Base-by-base conservation (phyloP, 164 flowering plant genomes). In the Litsea cubeba region DNA sequence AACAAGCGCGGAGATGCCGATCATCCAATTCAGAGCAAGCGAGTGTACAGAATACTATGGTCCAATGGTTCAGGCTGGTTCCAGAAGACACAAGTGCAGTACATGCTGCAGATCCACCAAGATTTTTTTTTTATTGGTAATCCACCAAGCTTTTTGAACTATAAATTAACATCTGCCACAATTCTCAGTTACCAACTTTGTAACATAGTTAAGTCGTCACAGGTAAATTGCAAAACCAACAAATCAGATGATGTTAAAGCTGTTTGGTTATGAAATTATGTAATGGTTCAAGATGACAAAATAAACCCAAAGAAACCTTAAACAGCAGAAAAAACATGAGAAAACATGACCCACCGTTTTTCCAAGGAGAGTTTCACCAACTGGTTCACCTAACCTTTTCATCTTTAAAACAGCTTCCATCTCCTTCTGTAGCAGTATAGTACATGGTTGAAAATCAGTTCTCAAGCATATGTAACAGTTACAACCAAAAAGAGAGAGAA, bases 321-420 rank as follows among this genome's bases (percentile, higher is more conserved):
- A 71, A 32, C 26, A 30, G 23, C 11, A 18, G 49, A 20, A 73
- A 26, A 26, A 5, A n/a, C 7, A 68, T 66, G 23, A 57, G 24
- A 20, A 75, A 75, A 69, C 68, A n/a, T 40, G 64, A 68, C 58
- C 74, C 88, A 92, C 98, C 20, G 91, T 92, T 85, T 95, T 95
- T 18, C 97, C 98, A 40, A 91, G 63, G 64, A 95, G 81, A 24
- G 95, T 91, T 50, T 86, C 95, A 66, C 95, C 97, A 79, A 72
- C 35, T 69, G 98, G 98, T 65, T 81, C 91, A 77, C 98, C 98
- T 70, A 91, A 81, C 73, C 69, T 85, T 81, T 73, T 91, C 80
- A 87, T 81, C 73, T 78, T 81, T 51, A 95, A 77, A 50, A 87
- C 69, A 73, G 81, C 79, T 72, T 86, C 87, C 91, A 95, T 86